Percentiles rank a stretch among this genome's conserved stretches.
phyloP scores from a whole-genome alignment of 768 basidiomycete genomes.

The Tulasnella calospora region DNA sequence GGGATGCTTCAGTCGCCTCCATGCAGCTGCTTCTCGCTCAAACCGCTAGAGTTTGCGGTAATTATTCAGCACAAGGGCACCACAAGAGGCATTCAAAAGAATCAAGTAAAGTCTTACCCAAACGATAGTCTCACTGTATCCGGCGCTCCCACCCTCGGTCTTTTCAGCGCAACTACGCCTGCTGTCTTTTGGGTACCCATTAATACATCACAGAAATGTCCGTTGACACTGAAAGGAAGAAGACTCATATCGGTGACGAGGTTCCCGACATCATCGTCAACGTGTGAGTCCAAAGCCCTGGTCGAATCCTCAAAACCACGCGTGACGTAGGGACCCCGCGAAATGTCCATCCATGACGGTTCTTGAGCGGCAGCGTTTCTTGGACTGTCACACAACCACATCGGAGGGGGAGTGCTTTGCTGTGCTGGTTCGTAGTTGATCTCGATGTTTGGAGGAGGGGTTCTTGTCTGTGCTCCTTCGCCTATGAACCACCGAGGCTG shows the following conservation, averaged over 20 bases:
- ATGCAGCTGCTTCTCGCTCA: neutral
- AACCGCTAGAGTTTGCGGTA: neutral
- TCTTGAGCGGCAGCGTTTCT: no score
- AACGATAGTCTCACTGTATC: neutral
- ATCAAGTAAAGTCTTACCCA: neutral
- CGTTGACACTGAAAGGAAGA: neutral
- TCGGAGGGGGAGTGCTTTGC: no score
- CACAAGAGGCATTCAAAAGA: neutral
- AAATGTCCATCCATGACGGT: no score
- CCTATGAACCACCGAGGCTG: no score
- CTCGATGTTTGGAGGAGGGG: no score
- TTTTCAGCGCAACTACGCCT: neutral
- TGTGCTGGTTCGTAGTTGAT: no score
- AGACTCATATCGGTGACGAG: neutral
- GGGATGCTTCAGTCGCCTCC: neutral
- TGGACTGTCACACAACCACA: no score
- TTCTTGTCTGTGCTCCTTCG: no score
- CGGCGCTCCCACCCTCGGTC: neutral
- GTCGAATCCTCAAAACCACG: no score
- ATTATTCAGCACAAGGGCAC: neutral
- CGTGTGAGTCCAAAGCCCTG: no score
- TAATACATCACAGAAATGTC: neutral
- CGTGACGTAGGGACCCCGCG: no score
- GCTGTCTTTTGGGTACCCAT: neutral
- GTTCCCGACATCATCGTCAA: neutral